Percentiles rank a stretch among this genome's conserved stretches.
phyloP scores from a whole-genome alignment of 2,329 filamentous ascomycete species.

The Blumeriella jaapii region DNA sequence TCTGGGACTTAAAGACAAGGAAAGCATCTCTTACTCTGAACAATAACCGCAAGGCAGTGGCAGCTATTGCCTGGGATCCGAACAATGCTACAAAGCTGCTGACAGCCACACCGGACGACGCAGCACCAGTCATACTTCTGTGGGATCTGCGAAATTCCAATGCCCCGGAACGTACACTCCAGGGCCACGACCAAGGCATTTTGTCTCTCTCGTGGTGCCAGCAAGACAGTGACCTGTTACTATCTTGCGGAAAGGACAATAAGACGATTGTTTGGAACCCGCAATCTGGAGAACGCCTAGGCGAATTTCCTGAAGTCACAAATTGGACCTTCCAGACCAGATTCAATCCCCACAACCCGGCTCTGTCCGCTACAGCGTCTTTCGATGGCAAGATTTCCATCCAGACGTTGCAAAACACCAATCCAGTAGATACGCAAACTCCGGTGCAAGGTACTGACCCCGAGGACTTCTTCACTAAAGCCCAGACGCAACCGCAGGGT shows the following conservation, averaged over 20 bases:
- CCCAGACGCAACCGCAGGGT: conserved; percentile 81
- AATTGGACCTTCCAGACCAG: conserved; percentile 97
- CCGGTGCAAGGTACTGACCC: conserved; percentile 63
- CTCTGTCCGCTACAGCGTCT: conserved; percentile 84
- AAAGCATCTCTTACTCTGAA: conserved; percentile 94
- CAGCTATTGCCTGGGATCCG: conserved; percentile 94
- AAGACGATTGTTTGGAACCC: conserved; percentile 94
- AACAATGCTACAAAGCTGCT: conserved; percentile 89
- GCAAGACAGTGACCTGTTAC: conserved; percentile 76
- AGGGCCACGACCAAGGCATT: conserved; percentile 89
- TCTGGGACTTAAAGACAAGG: conserved; percentile 97
- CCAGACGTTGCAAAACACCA: conserved; percentile 90
- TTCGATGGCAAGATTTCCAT: conserved; percentile 95
- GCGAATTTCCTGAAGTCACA: conserved; percentile 94
- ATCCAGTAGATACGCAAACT: conserved; percentile 58
- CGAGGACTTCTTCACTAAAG: conserved; percentile 93
- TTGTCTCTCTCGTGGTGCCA: conserved; percentile 91
- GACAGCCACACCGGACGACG: conserved; percentile 84
- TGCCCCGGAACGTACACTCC: conserved; percentile 76
- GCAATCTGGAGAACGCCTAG: conserved; percentile 73
- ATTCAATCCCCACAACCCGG: conserved; percentile 89
- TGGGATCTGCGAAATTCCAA: conserved; percentile 97
- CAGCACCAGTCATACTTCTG: conserved; percentile 73
- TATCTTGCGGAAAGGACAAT: conserved; percentile 96
- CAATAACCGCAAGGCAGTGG: conserved; percentile 85